Percentiles rank a stretch among this genome's conserved stretches.
Conservation (phyloP, 805 yeast species). For the Zygosaccharomyces bisporus region DNA sequence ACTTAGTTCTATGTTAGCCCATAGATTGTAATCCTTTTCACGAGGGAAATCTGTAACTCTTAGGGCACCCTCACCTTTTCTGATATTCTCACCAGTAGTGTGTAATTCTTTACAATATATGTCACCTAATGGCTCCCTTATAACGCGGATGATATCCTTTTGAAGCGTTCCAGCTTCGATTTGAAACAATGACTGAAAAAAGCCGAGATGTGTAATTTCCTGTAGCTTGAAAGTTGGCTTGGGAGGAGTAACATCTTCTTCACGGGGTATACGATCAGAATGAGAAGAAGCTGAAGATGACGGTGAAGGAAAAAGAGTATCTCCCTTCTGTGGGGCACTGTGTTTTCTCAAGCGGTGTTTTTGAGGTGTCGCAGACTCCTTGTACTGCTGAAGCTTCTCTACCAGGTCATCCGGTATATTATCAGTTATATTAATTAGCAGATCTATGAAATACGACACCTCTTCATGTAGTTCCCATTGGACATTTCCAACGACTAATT, state of each 20-base stretch:
- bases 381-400: slow-evolving; percentile 44
- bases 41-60: slow-evolving; percentile 38
- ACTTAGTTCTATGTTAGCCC: slow-evolving; percentile 41
- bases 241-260: background rate
- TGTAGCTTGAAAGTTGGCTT: slow-evolving; percentile 50
- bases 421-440: slow-evolving; percentile 19
- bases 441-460: slow-evolving; percentile 24
- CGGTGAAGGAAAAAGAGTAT: slow-evolving; percentile 1
- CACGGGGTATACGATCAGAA: too few species aligned
- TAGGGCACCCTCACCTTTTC: slow-evolving; percentile 33
- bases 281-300: slow-evolving; percentile 1
- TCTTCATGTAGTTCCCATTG: slow-evolving; percentile 27
- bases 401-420: slow-evolving; percentile 23
- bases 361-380: slow-evolving; percentile 22
- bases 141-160: slow-evolving; percentile 44
- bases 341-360: slow-evolving; percentile 8
- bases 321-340: slow-evolving; percentile 3
- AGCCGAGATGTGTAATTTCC: slow-evolving; percentile 52
- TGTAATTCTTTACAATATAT: slow-evolving; percentile 21
- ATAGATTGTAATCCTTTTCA: slow-evolving; percentile 35
- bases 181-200: slow-evolving; percentile 48
- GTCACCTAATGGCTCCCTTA: slow-evolving; percentile 19
- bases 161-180: slow-evolving; percentile 50
- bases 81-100: slow-evolving; percentile 8
- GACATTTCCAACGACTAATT: slow-evolving; percentile 32